These are phyloP conservation scores for Eutypella sp. DNA, from an alignment of 2,329 filamentous ascomycete genomes.

Conservation along the genomic window DNA sequence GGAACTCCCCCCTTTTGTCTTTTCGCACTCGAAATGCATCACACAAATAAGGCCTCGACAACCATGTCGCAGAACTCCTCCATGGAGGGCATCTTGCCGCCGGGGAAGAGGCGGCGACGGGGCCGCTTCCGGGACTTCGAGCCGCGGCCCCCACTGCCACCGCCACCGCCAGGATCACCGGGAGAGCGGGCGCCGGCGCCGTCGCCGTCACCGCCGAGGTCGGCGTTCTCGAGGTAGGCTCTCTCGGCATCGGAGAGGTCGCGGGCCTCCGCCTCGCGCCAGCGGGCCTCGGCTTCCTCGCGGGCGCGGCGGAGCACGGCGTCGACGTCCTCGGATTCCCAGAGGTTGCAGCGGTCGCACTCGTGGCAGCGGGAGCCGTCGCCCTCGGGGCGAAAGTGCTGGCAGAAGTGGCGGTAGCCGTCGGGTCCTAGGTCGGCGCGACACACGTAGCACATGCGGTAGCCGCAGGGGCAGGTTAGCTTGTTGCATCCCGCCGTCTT, in stretches of 20 bases:
- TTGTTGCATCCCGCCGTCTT: conserved; percentile 96
- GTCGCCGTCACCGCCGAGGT: conserved; percentile 17
- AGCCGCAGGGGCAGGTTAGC: conserved; percentile 89
- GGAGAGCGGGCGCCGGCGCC: conserved; percentile 3
- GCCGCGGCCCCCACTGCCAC: conserved; percentile 9
- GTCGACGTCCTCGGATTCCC: conserved; percentile 71
- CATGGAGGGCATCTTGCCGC: conserved; percentile 19
- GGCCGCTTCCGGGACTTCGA: background rate
- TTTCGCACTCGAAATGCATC: background rate
- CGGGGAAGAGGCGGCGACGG: conserved; percentile 7
- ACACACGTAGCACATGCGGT: conserved; percentile 97
- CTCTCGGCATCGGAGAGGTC: conserved; percentile 51
- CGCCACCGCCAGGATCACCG: conserved; percentile 29
- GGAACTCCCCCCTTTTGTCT: conserved; percentile 2
- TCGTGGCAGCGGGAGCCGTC: conserved; percentile 67
- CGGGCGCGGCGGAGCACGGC: conserved; percentile 63
- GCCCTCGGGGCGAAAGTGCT: conserved; percentile 83
- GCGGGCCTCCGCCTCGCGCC: conserved; percentile 60
- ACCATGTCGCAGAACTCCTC: conserved; percentile 27
- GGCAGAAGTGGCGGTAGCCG: conserved; percentile 92
- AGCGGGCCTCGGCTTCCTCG: conserved; percentile 65
- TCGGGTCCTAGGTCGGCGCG: conserved; percentile 68
- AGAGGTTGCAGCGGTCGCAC: conserved; percentile 77
- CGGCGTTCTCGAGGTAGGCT: conserved; percentile 52
- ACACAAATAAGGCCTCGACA: conserved; percentile 24